Evolutionary conservation across 768 basidiomycete genomes (phyloP).

Genomic region (Pleurotus citrinopileatus): DNA sequence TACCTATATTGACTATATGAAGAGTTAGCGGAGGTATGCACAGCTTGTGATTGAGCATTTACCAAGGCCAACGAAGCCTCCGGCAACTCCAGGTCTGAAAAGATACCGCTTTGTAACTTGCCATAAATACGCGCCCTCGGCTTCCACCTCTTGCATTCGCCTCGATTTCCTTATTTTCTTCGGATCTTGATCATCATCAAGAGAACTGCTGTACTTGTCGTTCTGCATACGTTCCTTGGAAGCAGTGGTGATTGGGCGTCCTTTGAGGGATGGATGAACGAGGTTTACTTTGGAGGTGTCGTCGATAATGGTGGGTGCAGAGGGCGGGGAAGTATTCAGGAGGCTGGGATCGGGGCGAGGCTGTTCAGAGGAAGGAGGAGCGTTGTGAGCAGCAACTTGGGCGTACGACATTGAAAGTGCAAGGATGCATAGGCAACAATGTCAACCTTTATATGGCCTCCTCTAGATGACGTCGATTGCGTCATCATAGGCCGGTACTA

Average conservation of each 20-base stretch:
- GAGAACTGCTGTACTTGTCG: no score
- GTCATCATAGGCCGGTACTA: no score
- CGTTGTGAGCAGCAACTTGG: slow-evolving; percentile 58
- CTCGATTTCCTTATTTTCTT: neutral
- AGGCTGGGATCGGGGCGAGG: slow-evolving; percentile 66
- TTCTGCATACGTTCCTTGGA: no score
- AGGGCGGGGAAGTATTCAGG: slow-evolving; percentile 47
- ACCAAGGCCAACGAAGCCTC: slow-evolving; percentile 73
- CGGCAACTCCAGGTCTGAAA: slow-evolving; percentile 65
- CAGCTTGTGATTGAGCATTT: slow-evolving; percentile 17
- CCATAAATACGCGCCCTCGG: slow-evolving; percentile 54
- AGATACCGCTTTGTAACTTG: slow-evolving; percentile 48
- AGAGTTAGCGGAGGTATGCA: neutral
- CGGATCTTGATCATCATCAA: no score
- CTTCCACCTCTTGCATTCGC: slow-evolving; percentile 24
- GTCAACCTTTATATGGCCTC: neutral
- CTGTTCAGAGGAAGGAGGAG: slow-evolving; percentile 46
- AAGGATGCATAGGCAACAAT: neutral
- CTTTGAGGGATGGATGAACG: slow-evolving; percentile 47
- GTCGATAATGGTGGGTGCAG: slow-evolving; percentile 37
- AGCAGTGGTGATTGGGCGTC: slow-evolving; percentile 32
- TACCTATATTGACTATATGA: slow-evolving; percentile 63
- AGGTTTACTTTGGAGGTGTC: slow-evolving; percentile 55
- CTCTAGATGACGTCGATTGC: slow-evolving; percentile 9
- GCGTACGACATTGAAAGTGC: slow-evolving; percentile 67